Evolutionary conservation across 768 basidiomycete genomes (phyloP).

Genomic region (Boletales sp.): DNA sequence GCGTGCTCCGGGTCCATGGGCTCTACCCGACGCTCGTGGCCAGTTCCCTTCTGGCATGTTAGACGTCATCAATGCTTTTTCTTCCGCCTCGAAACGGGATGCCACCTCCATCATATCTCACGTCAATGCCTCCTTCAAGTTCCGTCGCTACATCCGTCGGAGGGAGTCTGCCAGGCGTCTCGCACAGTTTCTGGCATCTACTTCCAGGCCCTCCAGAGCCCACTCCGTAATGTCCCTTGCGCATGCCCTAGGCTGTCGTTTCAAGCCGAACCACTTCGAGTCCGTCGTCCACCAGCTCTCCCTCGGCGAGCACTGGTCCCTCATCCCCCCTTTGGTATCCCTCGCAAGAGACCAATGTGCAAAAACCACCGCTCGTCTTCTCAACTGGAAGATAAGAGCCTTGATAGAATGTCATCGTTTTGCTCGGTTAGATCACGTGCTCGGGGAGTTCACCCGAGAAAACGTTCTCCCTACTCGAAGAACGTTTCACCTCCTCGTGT

Average conservation of each 20-base stretch:
- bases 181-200: constrained; percentile 33
- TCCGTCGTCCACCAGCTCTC: constrained; percentile 49
- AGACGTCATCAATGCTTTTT: constrained; percentile 24
- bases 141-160: constrained; percentile 29
- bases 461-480: constrained; percentile 49
- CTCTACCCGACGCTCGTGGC: constrained; percentile 1
- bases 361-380: constrained; percentile 48
- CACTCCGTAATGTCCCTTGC: constrained; percentile 46
- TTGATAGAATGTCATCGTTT: constrained; percentile 53
- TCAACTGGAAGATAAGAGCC: constrained; percentile 71
- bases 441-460: constrained; percentile 49
- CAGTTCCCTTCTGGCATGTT: constrained; percentile 24
- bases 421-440: constrained; percentile 39
- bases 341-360: constrained; percentile 49
- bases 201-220: constrained; percentile 38
- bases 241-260: constrained; percentile 43
- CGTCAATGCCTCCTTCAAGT: constrained; percentile 21
- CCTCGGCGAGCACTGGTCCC: constrained; percentile 44
- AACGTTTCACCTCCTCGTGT: constrained; percentile 68
- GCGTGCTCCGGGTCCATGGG: neutral
- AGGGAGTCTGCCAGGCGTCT: constrained; percentile 30
- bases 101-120: constrained; percentile 5
- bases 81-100: constrained; percentile 14
- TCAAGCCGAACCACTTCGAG: constrained; percentile 59
- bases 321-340: constrained; percentile 45